Evolutionary conservation across 495 filamentous ascomycete species (phyloP), one percentile per base, ranked within the genome.

Genomic region (Apiosordaria backusii): DNA sequence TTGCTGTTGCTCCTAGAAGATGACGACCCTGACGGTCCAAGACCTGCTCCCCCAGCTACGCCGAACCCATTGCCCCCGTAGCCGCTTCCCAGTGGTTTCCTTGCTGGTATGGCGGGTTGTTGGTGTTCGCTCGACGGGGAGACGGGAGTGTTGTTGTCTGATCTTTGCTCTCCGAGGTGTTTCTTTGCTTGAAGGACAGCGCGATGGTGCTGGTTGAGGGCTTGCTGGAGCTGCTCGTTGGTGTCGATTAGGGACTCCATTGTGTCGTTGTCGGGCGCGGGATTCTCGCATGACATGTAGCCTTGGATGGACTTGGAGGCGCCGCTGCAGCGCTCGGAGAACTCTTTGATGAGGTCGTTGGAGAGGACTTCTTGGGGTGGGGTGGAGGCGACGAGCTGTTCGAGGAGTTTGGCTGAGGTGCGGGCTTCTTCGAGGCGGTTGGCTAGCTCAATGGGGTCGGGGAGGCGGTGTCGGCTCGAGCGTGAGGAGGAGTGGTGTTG

Each of bases 181-280:
- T 86, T 83, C 65, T 89, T 83, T 0, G 94, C 94, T 68, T 88
- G 83, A 18, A 97, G 83, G 65, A 97, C 79, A 18, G 92, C 89
- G 24, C 90, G 87, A 71, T 93, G 90, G 77, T 97, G 90, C 62
- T 90, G 87, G 62, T 86, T 92, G 7, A 92, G 78, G 0, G 93
- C 87, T 19, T 89, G 84, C 24, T 88, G 87, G 21, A 99, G 81
- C 72, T 92, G 88, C 71, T 98, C 96, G 73, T 96, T 97, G 50
- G 92, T 94, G 77, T 98, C 93, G 74, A 99, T 96, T 57, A 99
- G 78, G 21, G 88, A 93, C 66, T 92, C 86, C 76, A 99, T 87
- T 1, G 95, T 98, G 71, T 97, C 90, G 73, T 94, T 92, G 72
- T 99, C 95, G 3, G 93, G 93, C 1, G 86, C 70, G 0, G 94